Evolutionary conservation across 1,139 yeast species (phyloP).

Genomic region (Pichia sp.): DNA sequence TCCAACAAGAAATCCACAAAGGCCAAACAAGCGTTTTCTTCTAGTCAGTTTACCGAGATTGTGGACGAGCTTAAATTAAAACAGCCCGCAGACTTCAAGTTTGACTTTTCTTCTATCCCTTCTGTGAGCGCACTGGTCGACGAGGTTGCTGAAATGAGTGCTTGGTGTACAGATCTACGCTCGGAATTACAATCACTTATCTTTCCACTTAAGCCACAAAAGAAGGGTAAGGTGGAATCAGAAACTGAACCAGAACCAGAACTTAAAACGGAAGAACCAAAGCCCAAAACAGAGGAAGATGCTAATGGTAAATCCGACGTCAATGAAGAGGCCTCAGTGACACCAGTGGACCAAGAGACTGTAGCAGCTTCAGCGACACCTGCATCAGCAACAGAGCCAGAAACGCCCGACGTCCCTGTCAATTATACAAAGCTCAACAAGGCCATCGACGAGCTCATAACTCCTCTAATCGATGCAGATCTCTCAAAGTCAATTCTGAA

Average conservation of each 20-base stretch:
- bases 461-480: slow-evolving; percentile 15
- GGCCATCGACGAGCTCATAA: slow-evolving; percentile 18
- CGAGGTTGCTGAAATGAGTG: slow-evolving; percentile 17
- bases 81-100: slow-evolving; percentile 15
- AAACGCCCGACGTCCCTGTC: not conserved
- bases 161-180: slow-evolving; percentile 20
- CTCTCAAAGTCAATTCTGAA: slow-evolving; percentile 24
- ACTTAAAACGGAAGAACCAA: no score
- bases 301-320: no score
- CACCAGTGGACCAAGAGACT: not conserved
- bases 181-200: slow-evolving; percentile 19
- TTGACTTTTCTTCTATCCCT: slow-evolving; percentile 17
- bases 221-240: slow-evolving; percentile 5
- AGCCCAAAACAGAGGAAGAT: no score
- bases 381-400: not conserved
- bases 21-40: no score
- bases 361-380: slow-evolving; percentile 1
- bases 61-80: slow-evolving; percentile 24
- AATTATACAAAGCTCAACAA: slow-evolving; percentile 17
- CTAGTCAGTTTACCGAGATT: no score
- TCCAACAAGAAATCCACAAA: no score
- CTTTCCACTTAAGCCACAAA: slow-evolving; percentile 13
- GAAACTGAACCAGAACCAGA: not conserved
- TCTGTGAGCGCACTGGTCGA: slow-evolving; percentile 16
- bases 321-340: not conserved